Evolutionary conservation across 805 yeast genomes (phyloP).

Genomic region (Cyberlindnera maritima): DNA sequence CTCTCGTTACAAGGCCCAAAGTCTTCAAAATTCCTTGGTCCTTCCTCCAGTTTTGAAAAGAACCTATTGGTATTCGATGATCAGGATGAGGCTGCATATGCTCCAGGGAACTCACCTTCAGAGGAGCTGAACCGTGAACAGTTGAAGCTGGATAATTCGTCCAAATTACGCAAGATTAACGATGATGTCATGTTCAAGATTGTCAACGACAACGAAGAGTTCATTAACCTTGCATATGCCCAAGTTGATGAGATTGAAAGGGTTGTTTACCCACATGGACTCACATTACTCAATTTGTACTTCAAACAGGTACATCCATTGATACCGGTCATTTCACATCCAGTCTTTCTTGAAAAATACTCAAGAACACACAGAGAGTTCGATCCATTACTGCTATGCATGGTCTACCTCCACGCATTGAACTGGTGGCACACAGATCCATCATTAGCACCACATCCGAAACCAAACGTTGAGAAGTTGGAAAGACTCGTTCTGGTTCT

Average conservation of each 20-base stretch:
- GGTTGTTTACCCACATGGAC: constrained; percentile 24
- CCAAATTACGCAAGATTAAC: constrained; percentile 25
- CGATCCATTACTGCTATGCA: constrained; percentile 28
- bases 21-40: constrained; percentile 27
- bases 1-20: constrained; percentile 29
- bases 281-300: constrained; percentile 23
- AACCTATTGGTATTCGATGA: constrained; percentile 18
- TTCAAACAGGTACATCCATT: constrained; percentile 28
- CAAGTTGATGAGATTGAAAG: constrained; percentile 31
- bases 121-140: constrained; percentile 18
- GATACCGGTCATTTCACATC: constrained; percentile 27
- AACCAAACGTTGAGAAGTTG: constrained; percentile 25
- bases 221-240: constrained; percentile 23
- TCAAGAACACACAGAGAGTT: constrained; percentile 30
- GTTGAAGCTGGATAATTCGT: constrained; percentile 13
- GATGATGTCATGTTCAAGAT: constrained; percentile 25
- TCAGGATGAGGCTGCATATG: background rate
- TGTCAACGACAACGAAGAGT: constrained; percentile 27
- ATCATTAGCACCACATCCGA: constrained; percentile 3
- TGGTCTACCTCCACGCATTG: constrained; percentile 29
- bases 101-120: constrained; percentile 11
- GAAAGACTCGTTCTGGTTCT: constrained; percentile 28
- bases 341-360: constrained; percentile 29
- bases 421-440: constrained; percentile 27
- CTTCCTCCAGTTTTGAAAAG: constrained; percentile 27